Conservation (phyloP, 352 stramenopile species). For the Phytophthora pinifolia region DNA sequence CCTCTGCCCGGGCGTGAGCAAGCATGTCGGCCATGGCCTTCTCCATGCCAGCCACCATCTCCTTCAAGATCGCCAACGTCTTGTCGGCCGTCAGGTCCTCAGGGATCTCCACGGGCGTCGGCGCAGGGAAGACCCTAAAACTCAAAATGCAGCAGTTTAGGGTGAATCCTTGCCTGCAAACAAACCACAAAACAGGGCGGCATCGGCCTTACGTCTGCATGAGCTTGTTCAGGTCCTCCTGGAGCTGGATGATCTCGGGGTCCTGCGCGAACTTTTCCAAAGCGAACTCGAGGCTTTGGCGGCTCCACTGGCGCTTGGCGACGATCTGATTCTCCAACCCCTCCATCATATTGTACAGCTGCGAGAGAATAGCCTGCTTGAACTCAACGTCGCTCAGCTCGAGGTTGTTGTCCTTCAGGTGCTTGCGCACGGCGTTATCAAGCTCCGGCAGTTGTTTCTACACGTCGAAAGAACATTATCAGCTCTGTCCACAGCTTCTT, state of each 20-base stretch:
- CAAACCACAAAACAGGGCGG: neutral
- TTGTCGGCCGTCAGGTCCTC: constrained; percentile 70
- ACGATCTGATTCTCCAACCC: constrained; percentile 66
- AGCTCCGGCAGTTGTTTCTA: constrained; percentile 72
- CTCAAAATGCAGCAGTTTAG: constrained; percentile 1
- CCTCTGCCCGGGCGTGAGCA: constrained; percentile 59
- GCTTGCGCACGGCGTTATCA: constrained; percentile 58
- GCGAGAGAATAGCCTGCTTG: constrained; percentile 69
- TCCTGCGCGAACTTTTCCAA: constrained; percentile 68
- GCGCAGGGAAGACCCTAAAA: constrained; percentile 58
- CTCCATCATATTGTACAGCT: constrained; percentile 79
- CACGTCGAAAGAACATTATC: constrained; percentile 3
- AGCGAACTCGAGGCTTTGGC: constrained; percentile 55
- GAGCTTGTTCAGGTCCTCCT: constrained; percentile 66
- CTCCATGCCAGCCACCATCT: constrained; percentile 76
- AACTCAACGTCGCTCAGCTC: constrained; percentile 70
- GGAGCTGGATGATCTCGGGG: constrained; percentile 54
- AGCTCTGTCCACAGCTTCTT: neutral
- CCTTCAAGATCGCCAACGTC: constrained; percentile 61
- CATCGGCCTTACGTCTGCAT: constrained; percentile 52
- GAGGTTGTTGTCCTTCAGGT: constrained; percentile 71
- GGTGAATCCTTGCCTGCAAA: constrained; percentile 8
- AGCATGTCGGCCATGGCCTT: constrained; percentile 81
- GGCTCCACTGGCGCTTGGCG: constrained; percentile 62
- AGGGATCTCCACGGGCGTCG: constrained; percentile 55